Evolutionary conservation across 2,329 filamentous ascomycete species (phyloP).

Genomic region (Rhexocercosporidium sp.): DNA sequence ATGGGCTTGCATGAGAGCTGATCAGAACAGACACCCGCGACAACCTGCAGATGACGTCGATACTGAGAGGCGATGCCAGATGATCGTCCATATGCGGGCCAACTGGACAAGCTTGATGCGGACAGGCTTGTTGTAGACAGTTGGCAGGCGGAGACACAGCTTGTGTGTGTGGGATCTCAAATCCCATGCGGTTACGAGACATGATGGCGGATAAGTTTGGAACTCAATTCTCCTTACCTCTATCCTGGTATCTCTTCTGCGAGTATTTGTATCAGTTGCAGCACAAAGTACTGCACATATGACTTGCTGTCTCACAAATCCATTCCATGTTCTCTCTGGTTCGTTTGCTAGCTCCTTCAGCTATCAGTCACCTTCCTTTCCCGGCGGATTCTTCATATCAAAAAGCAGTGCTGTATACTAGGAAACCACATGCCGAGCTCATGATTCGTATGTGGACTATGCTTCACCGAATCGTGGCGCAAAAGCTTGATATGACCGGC

Average conservation of each 20-base stretch:
- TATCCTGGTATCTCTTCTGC: neutral
- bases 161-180: neutral
- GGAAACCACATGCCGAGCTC: neutral
- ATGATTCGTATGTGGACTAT: neutral
- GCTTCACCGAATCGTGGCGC: neutral
- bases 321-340: neutral
- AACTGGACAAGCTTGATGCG: neutral
- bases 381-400: neutral
- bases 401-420: neutral
- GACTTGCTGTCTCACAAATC: neutral
- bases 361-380: neutral
- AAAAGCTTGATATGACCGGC: constrained; percentile 1
- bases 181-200: neutral
- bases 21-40: constrained; percentile 7
- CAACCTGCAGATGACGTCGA: constrained; percentile 18
- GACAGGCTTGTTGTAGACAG: neutral
- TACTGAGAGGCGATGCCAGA: neutral
- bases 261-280: neutral
- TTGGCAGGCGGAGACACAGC: neutral
- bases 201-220: neutral
- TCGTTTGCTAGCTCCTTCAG: no score
- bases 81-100: neutral
- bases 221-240: neutral
- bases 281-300: neutral
- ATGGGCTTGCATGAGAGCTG: neutral